Evolutionary conservation across 164 flowering plant genomes (phyloP).

Genomic region (Brasenia schreberi): DNA sequence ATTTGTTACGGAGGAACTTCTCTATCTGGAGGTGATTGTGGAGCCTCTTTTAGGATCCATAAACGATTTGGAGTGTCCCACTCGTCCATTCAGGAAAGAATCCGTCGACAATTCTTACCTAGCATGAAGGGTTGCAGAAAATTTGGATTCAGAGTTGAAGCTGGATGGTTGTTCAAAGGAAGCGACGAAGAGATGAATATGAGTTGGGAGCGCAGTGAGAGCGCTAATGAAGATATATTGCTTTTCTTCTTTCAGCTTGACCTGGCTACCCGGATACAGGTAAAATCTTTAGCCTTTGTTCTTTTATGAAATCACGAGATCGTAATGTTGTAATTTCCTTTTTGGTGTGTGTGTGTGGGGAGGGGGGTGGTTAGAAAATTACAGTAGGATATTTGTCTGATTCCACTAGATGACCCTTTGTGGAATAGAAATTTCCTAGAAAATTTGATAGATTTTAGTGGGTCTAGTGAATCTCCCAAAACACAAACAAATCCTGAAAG

Average conservation of each 20-base stretch:
- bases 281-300: conserved; percentile 5
- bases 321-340: neutral
- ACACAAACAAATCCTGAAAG: no score
- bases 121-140: conserved; percentile 10
- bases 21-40: conserved; percentile 20
- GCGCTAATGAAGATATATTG: conserved; percentile 80
- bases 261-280: conserved; percentile 88
- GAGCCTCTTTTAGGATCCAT: conserved; percentile 13
- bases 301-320: neutral
- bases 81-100: conserved; percentile 16
- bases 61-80: conserved; percentile 10
- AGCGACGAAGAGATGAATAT: conserved; percentile 41
- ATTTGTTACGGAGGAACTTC: conserved; percentile 21
- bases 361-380: no score
- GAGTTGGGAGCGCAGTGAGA: conserved; percentile 72
- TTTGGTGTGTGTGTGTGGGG: neutral
- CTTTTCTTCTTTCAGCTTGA: conserved; percentile 89
- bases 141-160: conserved; percentile 32
- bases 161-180: conserved; percentile 73
- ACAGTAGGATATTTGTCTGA: no score
- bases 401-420: no score
- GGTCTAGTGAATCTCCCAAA: no score
- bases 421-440: no score
- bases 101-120: conserved; percentile 9
- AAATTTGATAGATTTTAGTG: no score